Evolutionary conservation across 495 filamentous ascomycete species (phyloP).

Genomic region (Annulohypoxylon moriforme): DNA sequence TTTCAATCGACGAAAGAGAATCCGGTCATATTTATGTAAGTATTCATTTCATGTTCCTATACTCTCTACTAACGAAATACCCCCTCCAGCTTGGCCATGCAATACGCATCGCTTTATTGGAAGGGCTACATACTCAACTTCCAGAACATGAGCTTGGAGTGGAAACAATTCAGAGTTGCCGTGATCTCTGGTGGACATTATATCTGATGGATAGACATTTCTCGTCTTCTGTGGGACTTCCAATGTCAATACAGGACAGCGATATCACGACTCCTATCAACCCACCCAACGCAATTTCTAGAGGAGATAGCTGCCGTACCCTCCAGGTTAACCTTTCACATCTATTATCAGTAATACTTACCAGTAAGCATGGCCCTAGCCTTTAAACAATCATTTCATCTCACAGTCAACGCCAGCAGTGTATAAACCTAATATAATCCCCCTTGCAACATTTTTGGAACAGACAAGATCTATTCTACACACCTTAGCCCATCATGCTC

Average conservation of each 20-base stretch:
- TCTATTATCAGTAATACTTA: constrained; percentile 11
- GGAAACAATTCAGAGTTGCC: not conserved
- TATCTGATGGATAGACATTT: constrained; percentile 14
- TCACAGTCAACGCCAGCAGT: not conserved
- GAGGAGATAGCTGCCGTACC: constrained; percentile 10
- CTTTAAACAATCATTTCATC: not conserved
- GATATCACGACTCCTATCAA: constrained; percentile 13
- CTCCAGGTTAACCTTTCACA: constrained; percentile 12
- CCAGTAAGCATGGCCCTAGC: not conserved
- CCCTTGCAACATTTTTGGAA: constrained; percentile 1
- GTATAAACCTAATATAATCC: constrained; percentile 4
- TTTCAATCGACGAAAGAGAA: constrained; percentile 7
- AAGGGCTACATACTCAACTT: constrained; percentile 6
- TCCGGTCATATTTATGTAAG: constrained; percentile 8
- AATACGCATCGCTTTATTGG: constrained; percentile 1
- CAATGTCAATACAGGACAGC: constrained; percentile 12
- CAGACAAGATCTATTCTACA: constrained; percentile 13
- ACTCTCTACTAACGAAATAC: not conserved
- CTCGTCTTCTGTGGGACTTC: constrained; percentile 9
- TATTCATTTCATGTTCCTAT: not conserved
- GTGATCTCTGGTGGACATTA: constrained; percentile 13
- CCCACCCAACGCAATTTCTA: not conserved
- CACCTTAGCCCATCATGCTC: constrained; percentile 12
- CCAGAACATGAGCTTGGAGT: constrained; percentile 5
- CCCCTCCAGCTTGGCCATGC: not conserved